Percentiles rank a stretch among this genome's conserved stretches.
These are phyloP conservation scores for Plectosphaerella sp. DNA, from an alignment of 2,329 filamentous ascomycete genomes.

Conservation along the genomic window DNA sequence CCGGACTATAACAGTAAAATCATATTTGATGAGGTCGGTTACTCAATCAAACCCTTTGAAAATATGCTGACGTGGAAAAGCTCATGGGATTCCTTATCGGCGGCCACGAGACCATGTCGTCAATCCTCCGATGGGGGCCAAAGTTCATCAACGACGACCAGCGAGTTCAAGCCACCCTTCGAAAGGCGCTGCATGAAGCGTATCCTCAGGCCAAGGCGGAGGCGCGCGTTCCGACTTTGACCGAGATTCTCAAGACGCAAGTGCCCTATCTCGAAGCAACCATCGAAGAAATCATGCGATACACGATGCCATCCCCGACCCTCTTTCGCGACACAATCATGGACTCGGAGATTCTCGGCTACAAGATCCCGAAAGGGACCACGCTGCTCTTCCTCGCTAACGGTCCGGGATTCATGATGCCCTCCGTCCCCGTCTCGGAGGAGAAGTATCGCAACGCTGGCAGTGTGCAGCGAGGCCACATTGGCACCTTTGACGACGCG, in stretches of 20 bases:
- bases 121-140: conserved; percentile 15
- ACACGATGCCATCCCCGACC: conserved; percentile 13
- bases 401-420: conserved; percentile 7
- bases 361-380: conserved; percentile 20
- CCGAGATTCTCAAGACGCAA: conserved; percentile 15
- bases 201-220: conserved; percentile 11
- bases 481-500: conserved; percentile 5
- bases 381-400: conserved; percentile 7
- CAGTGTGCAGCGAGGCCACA: background rate
- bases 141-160: conserved; percentile 16
- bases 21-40: conserved; percentile 25
- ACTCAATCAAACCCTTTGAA: background rate
- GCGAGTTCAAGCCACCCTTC: conserved; percentile 18
- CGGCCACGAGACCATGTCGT: conserved; percentile 20
- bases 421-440: conserved; percentile 7
- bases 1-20: conserved; percentile 21
- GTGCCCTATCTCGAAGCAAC: conserved; percentile 22
- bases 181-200: conserved; percentile 12
- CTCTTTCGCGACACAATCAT: conserved; percentile 17
- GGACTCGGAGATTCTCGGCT: conserved; percentile 21
- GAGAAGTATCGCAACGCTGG: conserved; percentile 8
- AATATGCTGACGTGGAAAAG: conserved; percentile 5
- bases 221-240: conserved; percentile 13
- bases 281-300: conserved; percentile 23
- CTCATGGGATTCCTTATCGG: conserved; percentile 20